A percentile compares a stretch with the other conserved stretches of the same genome.
These are phyloP conservation scores for Isoetes taiwanensis DNA, from an alignment of 75 land plant genomes.

Conservation along the genomic window DNA sequence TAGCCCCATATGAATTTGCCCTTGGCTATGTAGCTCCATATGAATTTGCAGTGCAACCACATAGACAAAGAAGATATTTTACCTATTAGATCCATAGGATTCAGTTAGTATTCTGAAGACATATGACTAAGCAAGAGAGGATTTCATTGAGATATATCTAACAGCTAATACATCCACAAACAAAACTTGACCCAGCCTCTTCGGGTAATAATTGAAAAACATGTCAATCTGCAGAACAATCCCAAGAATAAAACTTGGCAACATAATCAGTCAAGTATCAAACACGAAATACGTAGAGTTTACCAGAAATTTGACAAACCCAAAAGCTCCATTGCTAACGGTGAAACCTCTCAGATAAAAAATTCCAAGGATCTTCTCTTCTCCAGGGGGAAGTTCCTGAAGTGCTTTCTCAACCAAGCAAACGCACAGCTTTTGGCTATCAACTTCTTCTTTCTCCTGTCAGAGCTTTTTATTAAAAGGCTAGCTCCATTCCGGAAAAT, in stretches of 20 bases:
- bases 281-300: neutral
- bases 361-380: constrained; percentile 71
- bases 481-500: too few relatives aligned
- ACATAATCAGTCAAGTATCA: neutral
- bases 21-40: too few relatives aligned
- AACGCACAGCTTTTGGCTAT: constrained; percentile 76
- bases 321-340: constrained; percentile 52
- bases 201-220: constrained; percentile 85
- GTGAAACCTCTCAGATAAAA: constrained; percentile 81
- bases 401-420: constrained; percentile 73
- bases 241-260: neutral
- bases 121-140: too few relatives aligned
- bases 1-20: too few relatives aligned
- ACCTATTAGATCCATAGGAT: too few relatives aligned
- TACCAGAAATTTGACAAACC: constrained; percentile 82
- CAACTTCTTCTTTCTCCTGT: constrained; percentile 47
- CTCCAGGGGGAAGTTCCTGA: constrained; percentile 56
- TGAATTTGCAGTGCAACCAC: too few relatives aligned
- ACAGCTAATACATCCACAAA: constrained; percentile 98
- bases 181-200: constrained; percentile 63
- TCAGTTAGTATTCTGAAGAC: too few relatives aligned
- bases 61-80: too few relatives aligned
- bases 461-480: constrained; percentile 8
- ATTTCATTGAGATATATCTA: too few relatives aligned
- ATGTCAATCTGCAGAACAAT: constrained; percentile 64